A percentile compares a stretch with the other conserved stretches of the same genome.
phyloP scores from a whole-genome alignment of 2,329 filamentous ascomycete species.

The Neoascochyta sp. region DNA sequence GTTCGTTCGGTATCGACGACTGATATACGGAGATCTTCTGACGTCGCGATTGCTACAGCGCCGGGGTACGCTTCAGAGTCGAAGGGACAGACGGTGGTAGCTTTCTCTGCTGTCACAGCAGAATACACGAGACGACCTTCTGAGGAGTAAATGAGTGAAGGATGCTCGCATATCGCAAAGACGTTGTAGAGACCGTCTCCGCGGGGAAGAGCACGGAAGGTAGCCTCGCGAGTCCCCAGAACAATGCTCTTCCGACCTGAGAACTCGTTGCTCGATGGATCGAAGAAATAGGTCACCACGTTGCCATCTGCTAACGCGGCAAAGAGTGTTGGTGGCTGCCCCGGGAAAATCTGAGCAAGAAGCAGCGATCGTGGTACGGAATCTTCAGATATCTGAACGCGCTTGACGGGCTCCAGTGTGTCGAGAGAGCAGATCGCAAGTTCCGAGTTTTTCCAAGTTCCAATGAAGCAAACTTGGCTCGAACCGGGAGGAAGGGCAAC shows the following conservation, averaged over 20 bases:
- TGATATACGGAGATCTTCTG: conserved; percentile 71
- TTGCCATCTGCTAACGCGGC: conserved; percentile 90
- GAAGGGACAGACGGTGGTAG: conserved; percentile 77
- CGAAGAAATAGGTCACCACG: conserved; percentile 77
- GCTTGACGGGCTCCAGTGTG: conserved; percentile 62
- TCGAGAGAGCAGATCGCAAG: conserved; percentile 70
- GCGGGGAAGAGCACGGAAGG: conserved; percentile 72
- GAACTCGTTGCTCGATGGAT: conserved; percentile 58
- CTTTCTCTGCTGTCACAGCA: conserved; percentile 85
- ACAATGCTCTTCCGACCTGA: conserved; percentile 75
- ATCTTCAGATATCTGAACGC: conserved; percentile 54
- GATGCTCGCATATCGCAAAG: conserved; percentile 90
- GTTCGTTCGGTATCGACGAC: conserved; percentile 78
- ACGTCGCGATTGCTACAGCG: conserved; percentile 76
- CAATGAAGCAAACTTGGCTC: conserved; percentile 68
- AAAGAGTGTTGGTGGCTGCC: conserved; percentile 71
- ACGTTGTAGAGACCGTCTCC: conserved; percentile 67
- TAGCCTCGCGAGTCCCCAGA: conserved; percentile 79
- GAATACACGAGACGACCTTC: conserved; percentile 89
- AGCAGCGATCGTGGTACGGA: conserved; percentile 80
- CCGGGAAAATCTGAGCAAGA: conserved; percentile 68
- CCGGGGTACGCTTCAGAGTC: conserved; percentile 75
- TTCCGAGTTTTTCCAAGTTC: conserved; percentile 81
- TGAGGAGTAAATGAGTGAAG: conserved; percentile 85
- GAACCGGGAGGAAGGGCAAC: conserved; percentile 67